Evolutionary conservation across 768 basidiomycete genomes (phyloP), one percentile per base, ranked within the genome.

Genomic region (Pulveroboletus sp.): DNA sequence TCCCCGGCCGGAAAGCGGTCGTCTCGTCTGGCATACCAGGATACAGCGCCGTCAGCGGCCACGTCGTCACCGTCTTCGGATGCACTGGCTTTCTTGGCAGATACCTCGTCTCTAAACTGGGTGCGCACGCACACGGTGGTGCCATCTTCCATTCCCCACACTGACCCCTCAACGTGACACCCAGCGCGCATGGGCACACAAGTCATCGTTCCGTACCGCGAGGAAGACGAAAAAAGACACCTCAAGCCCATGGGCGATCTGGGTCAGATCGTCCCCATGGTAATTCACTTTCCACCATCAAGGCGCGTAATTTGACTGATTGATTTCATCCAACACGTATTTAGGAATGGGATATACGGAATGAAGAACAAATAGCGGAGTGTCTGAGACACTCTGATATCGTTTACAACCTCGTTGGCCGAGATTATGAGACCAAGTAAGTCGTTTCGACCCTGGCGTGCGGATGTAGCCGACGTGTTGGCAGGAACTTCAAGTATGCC

Each of bases 351-450:
- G 93, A 97, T 64, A 77, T 95, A 40, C 80, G 92, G 49, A 86
- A 90, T 63, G 88, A 92, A 60, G 78, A 83, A 43, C 92, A 94
- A 63, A 97, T 94, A 58, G 90, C 82, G 33, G 95, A 97, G 66
- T 97, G 94, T 68, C 66, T 98, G 50, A 78, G 90, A 56, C 93
- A 97, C 69, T 97, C 95, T 17, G 92, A 98, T 66, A 88, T 87
- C 5, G 97, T 99, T 19, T 97, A 94, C 75, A 98, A 97, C 72
- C 85, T 97, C 49, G 86, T 90, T 43, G 94, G 95, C 17, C 76
- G 94, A 43, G 90, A 98, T 67, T 95, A 86, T 65, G 89, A 91
- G 73, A 99, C 97, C 51, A 95, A 95, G 95, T 95, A 59, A 43
- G 14, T 51, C 35, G 40, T 52, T 37, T 33, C n/a, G 49, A 43